Percentiles rank a stretch among this genome's conserved stretches.
These are phyloP conservation scores for Ophiostoma populinum DNA, from an alignment of 2,329 filamentous ascomycete species.

Conservation along the genomic window DNA sequence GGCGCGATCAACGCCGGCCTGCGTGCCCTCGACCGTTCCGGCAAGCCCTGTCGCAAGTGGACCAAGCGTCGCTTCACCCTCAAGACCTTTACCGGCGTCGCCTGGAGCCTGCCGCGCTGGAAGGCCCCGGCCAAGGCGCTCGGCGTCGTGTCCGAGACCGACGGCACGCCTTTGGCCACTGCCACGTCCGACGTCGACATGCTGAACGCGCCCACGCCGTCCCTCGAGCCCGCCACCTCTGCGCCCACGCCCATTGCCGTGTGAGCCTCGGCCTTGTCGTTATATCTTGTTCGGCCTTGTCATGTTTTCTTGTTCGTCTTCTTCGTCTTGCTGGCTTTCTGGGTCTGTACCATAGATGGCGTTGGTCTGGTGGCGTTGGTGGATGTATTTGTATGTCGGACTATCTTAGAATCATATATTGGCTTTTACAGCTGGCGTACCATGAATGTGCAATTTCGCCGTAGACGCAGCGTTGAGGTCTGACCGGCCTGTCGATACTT, in stretches of 20 bases:
- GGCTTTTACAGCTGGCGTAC: no score
- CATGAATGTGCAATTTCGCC: no score
- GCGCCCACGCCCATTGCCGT: conserved; percentile 7
- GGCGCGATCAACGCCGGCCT: conserved; percentile 95
- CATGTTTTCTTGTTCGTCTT: no score
- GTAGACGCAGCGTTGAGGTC: no score
- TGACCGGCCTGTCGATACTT: no score
- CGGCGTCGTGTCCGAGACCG: conserved; percentile 19
- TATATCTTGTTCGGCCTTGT: no score
- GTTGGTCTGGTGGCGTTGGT: no score
- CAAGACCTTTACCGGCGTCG: conserved; percentile 81
- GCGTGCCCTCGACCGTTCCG: conserved; percentile 79
- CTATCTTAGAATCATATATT: no score
- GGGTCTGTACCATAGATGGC: no score
- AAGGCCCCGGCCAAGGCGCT: conserved; percentile 47
- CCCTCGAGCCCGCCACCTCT: conserved; percentile 5
- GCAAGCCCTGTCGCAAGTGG: conserved; percentile 88
- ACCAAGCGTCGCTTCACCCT: conserved; percentile 63
- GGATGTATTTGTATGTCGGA: no score
- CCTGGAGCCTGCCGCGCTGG: conserved; percentile 74
- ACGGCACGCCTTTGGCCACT: conserved; percentile 16
- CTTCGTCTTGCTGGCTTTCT: no score
- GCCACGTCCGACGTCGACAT: conserved; percentile 45
- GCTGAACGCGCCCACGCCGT: conserved; percentile 32
- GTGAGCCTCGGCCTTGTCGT: no score